A percentile compares a stretch with the other conserved stretches of the same genome.
Conservation (phyloP, 2,329 filamentous ascomycete genomes). For the Penicillium sp. region DNA sequence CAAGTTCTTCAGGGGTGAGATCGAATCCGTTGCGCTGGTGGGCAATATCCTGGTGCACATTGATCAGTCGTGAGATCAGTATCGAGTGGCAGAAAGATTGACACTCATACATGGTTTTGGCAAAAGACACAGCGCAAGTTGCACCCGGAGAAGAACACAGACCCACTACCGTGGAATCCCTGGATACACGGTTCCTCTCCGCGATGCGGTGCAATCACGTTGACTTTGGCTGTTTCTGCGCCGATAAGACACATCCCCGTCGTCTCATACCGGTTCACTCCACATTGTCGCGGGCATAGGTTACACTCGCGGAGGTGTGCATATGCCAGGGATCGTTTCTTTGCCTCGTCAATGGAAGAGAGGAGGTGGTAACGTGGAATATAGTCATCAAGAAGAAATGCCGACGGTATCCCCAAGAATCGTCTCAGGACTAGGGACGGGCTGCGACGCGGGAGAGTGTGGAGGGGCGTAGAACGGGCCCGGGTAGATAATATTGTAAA, state of each 20-base stretch:
- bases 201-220: slow-evolving; percentile 81
- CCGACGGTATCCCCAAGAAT: slow-evolving; percentile 54
- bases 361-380: slow-evolving; percentile 69
- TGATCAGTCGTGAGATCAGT: not conserved
- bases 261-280: slow-evolving; percentile 75
- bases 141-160: slow-evolving; percentile 77
- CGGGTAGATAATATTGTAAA: slow-evolving; percentile 6
- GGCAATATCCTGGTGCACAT: slow-evolving; percentile 60
- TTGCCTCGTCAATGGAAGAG: slow-evolving; percentile 64
- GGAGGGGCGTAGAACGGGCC: not conserved
- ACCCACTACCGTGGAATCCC: slow-evolving; percentile 74
- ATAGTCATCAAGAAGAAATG: slow-evolving; percentile 72
- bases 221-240: slow-evolving; percentile 69
- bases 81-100: not conserved
- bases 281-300: slow-evolving; percentile 72
- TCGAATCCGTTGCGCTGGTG: slow-evolving; percentile 80
- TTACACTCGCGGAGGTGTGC: slow-evolving; percentile 76
- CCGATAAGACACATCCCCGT: slow-evolving; percentile 78
- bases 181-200: slow-evolving; percentile 82
- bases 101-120: slow-evolving; percentile 61
- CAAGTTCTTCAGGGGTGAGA: slow-evolving; percentile 73
- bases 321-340: slow-evolving; percentile 71
- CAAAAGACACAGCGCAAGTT: slow-evolving; percentile 71
- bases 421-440: slow-evolving; percentile 26
- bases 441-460: not conserved